These are phyloP conservation scores for Phytophthora cactorum DNA, from an alignment of 352 stramenopile species.

Conservation along the genomic window DNA sequence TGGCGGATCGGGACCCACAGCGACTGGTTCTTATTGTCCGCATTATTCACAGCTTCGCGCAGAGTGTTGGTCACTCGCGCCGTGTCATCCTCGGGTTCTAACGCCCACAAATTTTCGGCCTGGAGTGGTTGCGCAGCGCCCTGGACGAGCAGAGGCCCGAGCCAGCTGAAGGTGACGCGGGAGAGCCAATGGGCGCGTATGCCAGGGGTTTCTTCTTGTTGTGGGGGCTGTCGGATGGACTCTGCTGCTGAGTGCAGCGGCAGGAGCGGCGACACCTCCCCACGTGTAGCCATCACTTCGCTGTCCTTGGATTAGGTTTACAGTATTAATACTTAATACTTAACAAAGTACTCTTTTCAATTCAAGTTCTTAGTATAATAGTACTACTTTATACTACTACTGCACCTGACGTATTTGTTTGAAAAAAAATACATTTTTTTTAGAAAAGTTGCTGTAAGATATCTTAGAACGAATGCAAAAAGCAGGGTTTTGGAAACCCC, in stretches of 20 bases:
- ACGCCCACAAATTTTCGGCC: constrained; percentile 45
- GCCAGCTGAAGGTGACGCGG: constrained; percentile 47
- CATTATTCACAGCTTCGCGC: constrained; percentile 20
- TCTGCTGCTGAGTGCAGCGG: constrained; percentile 26
- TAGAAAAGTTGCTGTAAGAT: too few relatives aligned
- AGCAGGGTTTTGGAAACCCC: too few relatives aligned
- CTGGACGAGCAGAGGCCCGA: constrained; percentile 43
- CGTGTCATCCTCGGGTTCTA: constrained; percentile 45
- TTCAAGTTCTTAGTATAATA: too few relatives aligned
- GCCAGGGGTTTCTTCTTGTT: constrained; percentile 1
- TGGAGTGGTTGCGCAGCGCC: constrained; percentile 48
- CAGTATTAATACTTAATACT: too few relatives aligned
- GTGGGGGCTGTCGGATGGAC: neutral
- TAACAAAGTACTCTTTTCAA: too few relatives aligned
- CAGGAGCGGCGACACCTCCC: constrained; percentile 30
- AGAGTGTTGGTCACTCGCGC: constrained; percentile 38
- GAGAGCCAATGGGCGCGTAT: constrained; percentile 26
- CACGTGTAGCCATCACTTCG: neutral
- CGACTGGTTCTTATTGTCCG: constrained; percentile 19
- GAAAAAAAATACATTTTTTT: too few relatives aligned
- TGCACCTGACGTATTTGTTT: too few relatives aligned
- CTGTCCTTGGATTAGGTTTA: too few relatives aligned
- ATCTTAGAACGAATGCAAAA: too few relatives aligned
- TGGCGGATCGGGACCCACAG: constrained; percentile 58
- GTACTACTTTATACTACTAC: too few relatives aligned